Evolutionary conservation across 768 basidiomycete genomes (phyloP).

Genomic region (Amanita phalloides): DNA sequence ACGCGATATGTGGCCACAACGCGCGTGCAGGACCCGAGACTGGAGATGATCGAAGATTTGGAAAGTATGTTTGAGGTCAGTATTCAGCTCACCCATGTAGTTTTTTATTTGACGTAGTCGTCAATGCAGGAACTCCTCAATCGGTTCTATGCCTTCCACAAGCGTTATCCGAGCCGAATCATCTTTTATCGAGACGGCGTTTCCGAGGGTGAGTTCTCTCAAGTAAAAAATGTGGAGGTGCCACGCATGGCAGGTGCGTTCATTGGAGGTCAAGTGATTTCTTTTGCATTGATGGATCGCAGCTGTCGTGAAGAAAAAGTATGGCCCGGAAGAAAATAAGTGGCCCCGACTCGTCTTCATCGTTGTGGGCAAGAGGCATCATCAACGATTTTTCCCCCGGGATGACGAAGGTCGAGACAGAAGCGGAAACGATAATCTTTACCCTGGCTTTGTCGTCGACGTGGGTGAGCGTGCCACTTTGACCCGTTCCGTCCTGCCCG

Average conservation of each 20-base stretch:
- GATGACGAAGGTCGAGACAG: conserved; percentile 12
- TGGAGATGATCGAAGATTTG: conserved; percentile 37
- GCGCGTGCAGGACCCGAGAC: conserved; percentile 32
- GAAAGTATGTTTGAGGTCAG: conserved; percentile 24
- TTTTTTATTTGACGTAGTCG: background rate
- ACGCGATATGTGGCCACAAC: conserved; percentile 34
- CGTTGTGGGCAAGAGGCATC: conserved; percentile 56
- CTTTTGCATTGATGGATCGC: background rate
- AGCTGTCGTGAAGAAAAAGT: background rate
- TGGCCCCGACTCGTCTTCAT: conserved; percentile 41
- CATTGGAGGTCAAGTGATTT: background rate
- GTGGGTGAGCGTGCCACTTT: conserved; percentile 9
- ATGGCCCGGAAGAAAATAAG: background rate
- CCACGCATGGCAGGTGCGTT: conserved; percentile 29
- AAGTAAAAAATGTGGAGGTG: conserved; percentile 32
- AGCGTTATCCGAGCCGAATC: conserved; percentile 16
- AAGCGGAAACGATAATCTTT: conserved; percentile 39
- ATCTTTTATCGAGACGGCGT: conserved; percentile 40
- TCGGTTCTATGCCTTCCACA: conserved; percentile 9
- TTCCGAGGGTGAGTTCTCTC: conserved; percentile 29
- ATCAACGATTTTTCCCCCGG: conserved; percentile 37
- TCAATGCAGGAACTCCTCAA: conserved; percentile 10
- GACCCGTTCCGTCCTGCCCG: background rate
- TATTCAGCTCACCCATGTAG: background rate
- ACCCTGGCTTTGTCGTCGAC: conserved; percentile 36